Base-by-base conservation (phyloP, 208 protist species). In the Acanthamoeba sp. region DNA sequence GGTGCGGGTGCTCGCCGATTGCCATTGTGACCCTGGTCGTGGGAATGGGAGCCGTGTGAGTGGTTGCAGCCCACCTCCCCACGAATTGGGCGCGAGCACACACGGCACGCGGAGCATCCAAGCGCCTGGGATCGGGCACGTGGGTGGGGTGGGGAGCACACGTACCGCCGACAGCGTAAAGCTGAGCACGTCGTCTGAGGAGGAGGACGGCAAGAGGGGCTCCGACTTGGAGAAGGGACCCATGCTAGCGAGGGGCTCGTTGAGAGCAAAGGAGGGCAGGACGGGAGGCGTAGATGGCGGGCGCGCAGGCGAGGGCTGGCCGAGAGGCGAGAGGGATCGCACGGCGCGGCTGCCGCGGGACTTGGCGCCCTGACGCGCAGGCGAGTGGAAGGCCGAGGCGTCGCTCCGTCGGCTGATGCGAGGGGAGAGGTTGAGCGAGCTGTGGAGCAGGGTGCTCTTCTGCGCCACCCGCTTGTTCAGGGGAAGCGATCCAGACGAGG, bases 331-430 rank as follows among this genome's bases (percentile, higher is more conserved):
- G 12, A 76, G 36, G 12, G 66, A 76, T 76, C 66, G 66, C 20
- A 40, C 20, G 16, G 66, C n/a, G 36, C 66, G 66, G 20, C 62
- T n/a, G 62, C 62, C 62, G 66, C 66, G 66, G 14, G 66, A 76
- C 36, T 76, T 76, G 36, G 66, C 10, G 55, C 22, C 66, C 36
- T 76, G 66, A 2, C 66, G 66, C n/a, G 66, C 66, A 20, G 66
- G 66, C 36, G 66, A 76, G 36, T 76, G 36, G 66, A 76, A 76
- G 36, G 66, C 66, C 36, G 66, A 34, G n/a, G 66, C 66, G 36
- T 76, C 66, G 66, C 66, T 76, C 7, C 66, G 66, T 76, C 66
- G n/a, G 62, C 62, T 69, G 9, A 69, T 9, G 29, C 62, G 62
- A 10, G 62, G 62, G 66, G 66, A 29, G 12, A 76, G 29, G 20